Conservation (phyloP, 208 protist genomes). For the Wallacemonas sp. region DNA sequence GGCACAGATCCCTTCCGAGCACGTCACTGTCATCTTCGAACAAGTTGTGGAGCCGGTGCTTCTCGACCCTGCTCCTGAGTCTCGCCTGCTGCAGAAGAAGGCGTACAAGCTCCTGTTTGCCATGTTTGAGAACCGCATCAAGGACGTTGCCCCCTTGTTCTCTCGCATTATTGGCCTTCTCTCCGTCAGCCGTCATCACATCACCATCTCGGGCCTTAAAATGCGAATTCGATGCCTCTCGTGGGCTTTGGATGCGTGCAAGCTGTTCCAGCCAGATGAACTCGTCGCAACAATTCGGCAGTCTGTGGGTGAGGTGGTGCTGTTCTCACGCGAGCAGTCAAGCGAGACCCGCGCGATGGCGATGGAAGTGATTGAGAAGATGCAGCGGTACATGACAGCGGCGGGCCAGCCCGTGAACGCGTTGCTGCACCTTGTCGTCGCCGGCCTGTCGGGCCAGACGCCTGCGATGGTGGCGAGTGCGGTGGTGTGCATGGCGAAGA, state of each 20-base stretch:
- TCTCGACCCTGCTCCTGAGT: conserved; percentile 74
- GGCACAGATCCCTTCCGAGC: conserved; percentile 59
- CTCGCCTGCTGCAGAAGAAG: conserved; percentile 86
- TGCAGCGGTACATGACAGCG: conserved; percentile 72
- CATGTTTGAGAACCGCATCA: conserved; percentile 83
- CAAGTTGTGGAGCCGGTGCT: conserved; percentile 86
- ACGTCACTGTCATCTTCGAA: conserved; percentile 60
- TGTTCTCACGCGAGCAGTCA: conserved; percentile 79
- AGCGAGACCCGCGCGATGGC: conserved; percentile 75
- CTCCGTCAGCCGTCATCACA: conserved; percentile 69
- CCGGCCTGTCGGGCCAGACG: conserved; percentile 78
- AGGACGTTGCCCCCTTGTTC: conserved; percentile 76
- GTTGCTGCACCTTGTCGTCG: conserved; percentile 72
- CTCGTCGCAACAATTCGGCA: conserved; percentile 54
- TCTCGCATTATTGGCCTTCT: conserved; percentile 68
- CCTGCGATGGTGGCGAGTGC: conserved; percentile 75
- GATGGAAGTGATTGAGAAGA: conserved; percentile 87
- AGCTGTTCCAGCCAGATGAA: conserved; percentile 80
- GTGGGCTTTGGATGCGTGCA: conserved; percentile 86
- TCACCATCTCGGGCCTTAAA: conserved; percentile 85
- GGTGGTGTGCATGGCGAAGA: conserved; percentile 84
- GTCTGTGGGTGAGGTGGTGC: conserved; percentile 70
- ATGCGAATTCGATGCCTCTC: conserved; percentile 86
- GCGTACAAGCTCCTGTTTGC: conserved; percentile 87
- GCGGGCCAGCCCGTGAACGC: conserved; percentile 64